Evolutionary conservation across 805 yeast species (phyloP), one percentile per base, ranked within the genome.

Genomic region (Hanseniaspora jakobsenii): DNA sequence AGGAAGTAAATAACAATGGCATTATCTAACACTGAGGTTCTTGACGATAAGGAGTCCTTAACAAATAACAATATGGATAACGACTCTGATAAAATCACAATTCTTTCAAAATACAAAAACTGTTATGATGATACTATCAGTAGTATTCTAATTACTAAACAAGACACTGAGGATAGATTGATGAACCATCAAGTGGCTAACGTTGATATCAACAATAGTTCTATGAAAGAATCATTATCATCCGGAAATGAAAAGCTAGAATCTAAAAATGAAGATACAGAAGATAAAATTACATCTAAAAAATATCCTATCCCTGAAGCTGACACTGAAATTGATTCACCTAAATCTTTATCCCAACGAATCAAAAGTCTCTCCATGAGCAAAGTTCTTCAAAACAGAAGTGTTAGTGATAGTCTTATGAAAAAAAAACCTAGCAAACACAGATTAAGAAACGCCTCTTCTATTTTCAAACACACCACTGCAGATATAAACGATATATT

Each of bases 321-420:
- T n/a, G n/a, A n/a, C 10, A 7, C 10, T 7, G 27, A 24, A 7
- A 24, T 24, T 7, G 10, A 24, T 24, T 6, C 36, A 3, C n/a
- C 30, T 7, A 35, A 34, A 17, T 18, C 39, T 3, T 18, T 42
- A 3, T 28, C 46, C 2, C 31, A 29, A 17, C 27, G 23, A 24
- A 13, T 42, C n/a, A 42, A 29, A 29, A 28, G 35, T 7, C 18
- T 42, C 6, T 35, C 46, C 19, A 42, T 42, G 39, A 35, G 46
- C 17, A 42, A 24, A 23, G 37, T 34, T 12, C 22, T 34, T 10
- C 18, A 13, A 3, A 17, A 21, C 8, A 21, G 19, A n/a, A 6
- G 7, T 6, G 37, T 26, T 4, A 34, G 37, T 22, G 37, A 34
- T 12, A 22, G 4, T 23, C 6, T 18, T 14, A 12, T 14, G n/a